Evolutionary conservation across 2,329 filamentous ascomycete species (phyloP).

Genomic region (Dothistroma pini): DNA sequence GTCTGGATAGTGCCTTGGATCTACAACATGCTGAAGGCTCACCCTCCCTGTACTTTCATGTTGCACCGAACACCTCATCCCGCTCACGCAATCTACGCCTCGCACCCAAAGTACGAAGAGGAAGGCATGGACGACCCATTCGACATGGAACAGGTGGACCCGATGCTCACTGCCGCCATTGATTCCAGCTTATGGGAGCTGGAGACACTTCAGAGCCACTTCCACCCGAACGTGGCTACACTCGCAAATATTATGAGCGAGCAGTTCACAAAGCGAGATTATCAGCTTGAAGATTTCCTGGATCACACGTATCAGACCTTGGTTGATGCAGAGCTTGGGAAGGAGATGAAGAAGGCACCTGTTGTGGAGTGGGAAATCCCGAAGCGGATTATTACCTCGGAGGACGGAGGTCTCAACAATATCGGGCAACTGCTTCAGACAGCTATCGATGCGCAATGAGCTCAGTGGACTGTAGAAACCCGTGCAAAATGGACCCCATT

Average conservation of each 20-base stretch:
- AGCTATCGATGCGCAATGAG: slow-evolving; percentile 22
- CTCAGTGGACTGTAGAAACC: neutral
- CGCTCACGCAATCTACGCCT: slow-evolving; percentile 30
- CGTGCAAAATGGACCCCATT: neutral
- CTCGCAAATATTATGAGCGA: slow-evolving; percentile 91
- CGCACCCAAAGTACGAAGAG: slow-evolving; percentile 43
- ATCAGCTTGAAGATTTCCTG: slow-evolving; percentile 94
- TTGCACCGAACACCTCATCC: slow-evolving; percentile 64
- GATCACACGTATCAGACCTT: slow-evolving; percentile 91
- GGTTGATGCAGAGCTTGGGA: slow-evolving; percentile 76
- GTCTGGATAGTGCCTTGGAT: slow-evolving; percentile 88
- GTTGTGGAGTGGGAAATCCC: slow-evolving; percentile 94
- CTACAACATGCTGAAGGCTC: slow-evolving; percentile 88
- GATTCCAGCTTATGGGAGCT: slow-evolving; percentile 96
- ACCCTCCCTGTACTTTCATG: slow-evolving; percentile 94
- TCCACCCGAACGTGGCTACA: slow-evolving; percentile 94
- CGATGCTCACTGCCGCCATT: slow-evolving; percentile 79
- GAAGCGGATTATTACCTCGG: slow-evolving; percentile 65
- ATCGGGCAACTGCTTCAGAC: slow-evolving; percentile 27
- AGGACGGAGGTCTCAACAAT: slow-evolving; percentile 29
- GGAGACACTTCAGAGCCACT: slow-evolving; percentile 84
- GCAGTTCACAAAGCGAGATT: slow-evolving; percentile 94
- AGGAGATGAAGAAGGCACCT: slow-evolving; percentile 78
- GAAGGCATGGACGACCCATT: slow-evolving; percentile 72
- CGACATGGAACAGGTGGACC: slow-evolving; percentile 68